These are phyloP conservation scores for Chlamydomonas applanata DNA, from an alignment of 139 green algal genomes.

Conservation along the genomic window DNA sequence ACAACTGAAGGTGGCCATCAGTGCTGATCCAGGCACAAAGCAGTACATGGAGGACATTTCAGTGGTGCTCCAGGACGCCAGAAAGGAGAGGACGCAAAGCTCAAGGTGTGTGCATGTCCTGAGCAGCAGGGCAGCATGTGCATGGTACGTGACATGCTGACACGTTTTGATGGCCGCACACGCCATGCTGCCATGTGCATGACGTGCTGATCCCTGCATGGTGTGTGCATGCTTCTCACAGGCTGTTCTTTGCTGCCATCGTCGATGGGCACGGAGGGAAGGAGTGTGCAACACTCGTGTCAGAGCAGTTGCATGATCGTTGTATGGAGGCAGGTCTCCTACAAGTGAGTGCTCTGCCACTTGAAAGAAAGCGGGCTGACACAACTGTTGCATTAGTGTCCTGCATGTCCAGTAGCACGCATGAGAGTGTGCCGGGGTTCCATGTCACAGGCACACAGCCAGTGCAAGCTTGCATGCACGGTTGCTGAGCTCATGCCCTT, in stretches of 20 bases:
- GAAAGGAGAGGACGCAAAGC: background rate
- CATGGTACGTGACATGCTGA: too few relatives aligned
- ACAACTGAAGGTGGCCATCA: slow-evolving; percentile 1
- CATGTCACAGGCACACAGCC: slow-evolving; percentile 9
- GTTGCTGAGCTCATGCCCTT: background rate
- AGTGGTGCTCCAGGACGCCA: slow-evolving; percentile 13
- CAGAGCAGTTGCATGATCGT: slow-evolving; percentile 11
- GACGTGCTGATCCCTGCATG: too few relatives aligned
- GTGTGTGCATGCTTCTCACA: background rate
- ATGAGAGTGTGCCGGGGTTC: too few relatives aligned
- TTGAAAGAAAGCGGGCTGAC: background rate
- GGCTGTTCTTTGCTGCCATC: slow-evolving; percentile 16
- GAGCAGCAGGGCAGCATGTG: too few relatives aligned
- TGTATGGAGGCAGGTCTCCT: slow-evolving; percentile 5
- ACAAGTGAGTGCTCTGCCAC: background rate
- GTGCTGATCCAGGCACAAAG: slow-evolving; percentile 17
- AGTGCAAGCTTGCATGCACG: background rate
- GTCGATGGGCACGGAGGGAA: slow-evolving; percentile 27
- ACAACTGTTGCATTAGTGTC: background rate
- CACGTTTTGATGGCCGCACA: too few relatives aligned
- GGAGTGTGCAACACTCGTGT: background rate
- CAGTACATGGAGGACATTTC: slow-evolving; percentile 27
- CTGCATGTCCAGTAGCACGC: too few relatives aligned
- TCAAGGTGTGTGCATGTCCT: too few relatives aligned
- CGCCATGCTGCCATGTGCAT: too few relatives aligned